Evolutionary conservation across 441 rosid genomes (phyloP).

Genomic region (Adansonia grandidieri): DNA sequence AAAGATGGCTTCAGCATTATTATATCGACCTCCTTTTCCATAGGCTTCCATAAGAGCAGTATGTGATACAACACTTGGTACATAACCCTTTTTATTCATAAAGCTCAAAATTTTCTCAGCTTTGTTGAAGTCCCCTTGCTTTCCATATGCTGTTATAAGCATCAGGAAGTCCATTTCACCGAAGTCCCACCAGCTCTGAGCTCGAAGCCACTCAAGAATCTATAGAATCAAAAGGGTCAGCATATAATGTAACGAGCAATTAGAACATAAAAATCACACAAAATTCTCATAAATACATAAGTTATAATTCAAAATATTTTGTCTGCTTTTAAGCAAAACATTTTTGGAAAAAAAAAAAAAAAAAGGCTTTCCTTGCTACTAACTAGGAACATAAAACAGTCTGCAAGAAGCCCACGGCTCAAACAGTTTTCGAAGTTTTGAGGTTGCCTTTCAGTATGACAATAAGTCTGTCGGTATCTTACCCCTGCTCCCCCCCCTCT

Average conservation of each 20-base stretch:
- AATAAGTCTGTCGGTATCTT: background rate
- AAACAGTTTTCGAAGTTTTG: background rate
- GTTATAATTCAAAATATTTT: constrained; percentile 12
- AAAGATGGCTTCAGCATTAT: constrained; percentile 91
- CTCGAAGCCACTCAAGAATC: constrained; percentile 94
- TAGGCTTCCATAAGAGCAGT: constrained; percentile 97
- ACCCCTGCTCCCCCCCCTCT: background rate
- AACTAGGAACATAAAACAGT: background rate
- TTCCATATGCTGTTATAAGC: constrained; percentile 95
- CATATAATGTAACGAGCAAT: constrained; percentile 16
- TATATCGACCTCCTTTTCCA: constrained; percentile 84
- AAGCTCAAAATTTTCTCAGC: constrained; percentile 75
- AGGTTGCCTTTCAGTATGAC: background rate
- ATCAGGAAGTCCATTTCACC: constrained; percentile 81
- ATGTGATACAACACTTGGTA: constrained; percentile 74
- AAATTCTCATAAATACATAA: background rate
- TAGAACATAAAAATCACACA: constrained; percentile 18
- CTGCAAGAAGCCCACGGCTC: background rate
- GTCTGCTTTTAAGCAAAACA: background rate
- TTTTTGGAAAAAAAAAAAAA: background rate
- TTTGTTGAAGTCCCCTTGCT: constrained; percentile 80
- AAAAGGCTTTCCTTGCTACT: background rate
- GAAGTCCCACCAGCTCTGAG: constrained; percentile 88
- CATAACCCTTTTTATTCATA: constrained; percentile 71
- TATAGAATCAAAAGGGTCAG: constrained; percentile 37